Evolutionary conservation across 1,284 basidiomycete genomes (phyloP).

Genomic region (Ustilago nuda): DNA sequence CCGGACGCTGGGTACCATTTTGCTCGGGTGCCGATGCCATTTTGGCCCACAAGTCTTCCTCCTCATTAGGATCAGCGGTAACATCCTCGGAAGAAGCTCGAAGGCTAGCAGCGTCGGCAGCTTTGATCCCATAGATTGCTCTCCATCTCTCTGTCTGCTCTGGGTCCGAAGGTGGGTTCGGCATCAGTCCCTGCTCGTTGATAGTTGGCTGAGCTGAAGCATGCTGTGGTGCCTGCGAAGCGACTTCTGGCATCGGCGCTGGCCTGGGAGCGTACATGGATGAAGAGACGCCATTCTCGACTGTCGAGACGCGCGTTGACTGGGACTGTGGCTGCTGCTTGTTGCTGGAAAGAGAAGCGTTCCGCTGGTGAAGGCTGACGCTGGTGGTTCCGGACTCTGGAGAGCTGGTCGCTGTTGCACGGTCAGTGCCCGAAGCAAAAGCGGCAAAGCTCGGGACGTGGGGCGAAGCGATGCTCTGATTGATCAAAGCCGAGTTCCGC

Average conservation of each 20-base stretch:
- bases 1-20: constrained; percentile 14
- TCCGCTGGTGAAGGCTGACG: constrained; percentile 34
- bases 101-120: constrained; percentile 37
- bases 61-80: constrained; percentile 26
- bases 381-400: constrained; percentile 40
- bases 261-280: constrained; percentile 22
- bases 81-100: constrained; percentile 31
- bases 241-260: constrained; percentile 20
- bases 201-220: constrained; percentile 1
- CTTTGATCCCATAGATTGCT: constrained; percentile 40
- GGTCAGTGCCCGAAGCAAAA: constrained; percentile 34
- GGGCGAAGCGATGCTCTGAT: constrained; percentile 26
- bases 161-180: constrained; percentile 32
- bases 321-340: constrained; percentile 20
- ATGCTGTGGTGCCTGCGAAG: constrained; percentile 3
- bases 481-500: constrained; percentile 37
- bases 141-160: constrained; percentile 45
- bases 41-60: constrained; percentile 59
- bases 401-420: constrained; percentile 26
- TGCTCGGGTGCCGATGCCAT: constrained; percentile 37
- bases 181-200: constrained; percentile 32
- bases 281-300: constrained; percentile 13
- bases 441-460: constrained; percentile 13
- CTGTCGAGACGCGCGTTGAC: constrained; percentile 5
- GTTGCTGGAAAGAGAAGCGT: constrained; percentile 21